Conservation (phyloP, 768 basidiomycete genomes). For the Termitomyces sp. region DNA sequence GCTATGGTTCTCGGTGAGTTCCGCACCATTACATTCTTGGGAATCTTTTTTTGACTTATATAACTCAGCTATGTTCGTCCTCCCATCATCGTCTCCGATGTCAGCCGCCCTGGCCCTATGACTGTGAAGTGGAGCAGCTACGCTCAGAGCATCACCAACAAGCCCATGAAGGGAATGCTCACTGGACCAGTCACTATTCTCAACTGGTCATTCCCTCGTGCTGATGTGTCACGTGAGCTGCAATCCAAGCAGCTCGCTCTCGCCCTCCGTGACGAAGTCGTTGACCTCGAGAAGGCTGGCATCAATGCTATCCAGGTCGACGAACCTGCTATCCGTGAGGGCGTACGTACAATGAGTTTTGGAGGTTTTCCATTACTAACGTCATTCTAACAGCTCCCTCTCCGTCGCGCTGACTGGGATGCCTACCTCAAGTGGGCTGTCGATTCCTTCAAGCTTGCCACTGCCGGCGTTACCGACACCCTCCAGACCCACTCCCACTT, state of each 20-base stretch:
- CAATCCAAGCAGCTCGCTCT: conserved; percentile 99
- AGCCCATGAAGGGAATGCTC: conserved; percentile 99
- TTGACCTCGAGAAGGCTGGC: conserved; percentile 95
- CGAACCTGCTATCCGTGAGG: conserved; percentile 99
- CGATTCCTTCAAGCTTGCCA: conserved; percentile 97
- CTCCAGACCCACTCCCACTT: conserved; percentile 99
- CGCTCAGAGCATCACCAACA: conserved; percentile 89
- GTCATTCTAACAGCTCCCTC: conserved; percentile 61
- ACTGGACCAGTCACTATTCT: conserved; percentile 98
- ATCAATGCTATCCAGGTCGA: conserved; percentile 99
- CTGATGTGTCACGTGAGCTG: conserved; percentile 91
- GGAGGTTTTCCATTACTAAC: conserved; percentile 6
- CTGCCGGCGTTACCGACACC: conserved; percentile 90
- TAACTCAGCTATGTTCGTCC: conserved; percentile 87
- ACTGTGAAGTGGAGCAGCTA: conserved; percentile 97
- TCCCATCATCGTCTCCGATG: conserved; percentile 97
- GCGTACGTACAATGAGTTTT: conserved; percentile 47
- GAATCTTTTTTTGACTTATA: conserved; percentile 5
- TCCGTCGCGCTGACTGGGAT: conserved; percentile 95
- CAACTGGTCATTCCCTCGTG: conserved; percentile 99
- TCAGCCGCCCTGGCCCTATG: conserved; percentile 89
- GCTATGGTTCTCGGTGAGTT: conserved; percentile 93
- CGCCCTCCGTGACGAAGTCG: conserved; percentile 95
- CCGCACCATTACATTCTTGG: background rate
- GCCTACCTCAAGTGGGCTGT: conserved; percentile 97